These are phyloP conservation scores for Lactarius pseudohatsudake DNA, from an alignment of 768 basidiomycete genomes.

Conservation along the genomic window DNA sequence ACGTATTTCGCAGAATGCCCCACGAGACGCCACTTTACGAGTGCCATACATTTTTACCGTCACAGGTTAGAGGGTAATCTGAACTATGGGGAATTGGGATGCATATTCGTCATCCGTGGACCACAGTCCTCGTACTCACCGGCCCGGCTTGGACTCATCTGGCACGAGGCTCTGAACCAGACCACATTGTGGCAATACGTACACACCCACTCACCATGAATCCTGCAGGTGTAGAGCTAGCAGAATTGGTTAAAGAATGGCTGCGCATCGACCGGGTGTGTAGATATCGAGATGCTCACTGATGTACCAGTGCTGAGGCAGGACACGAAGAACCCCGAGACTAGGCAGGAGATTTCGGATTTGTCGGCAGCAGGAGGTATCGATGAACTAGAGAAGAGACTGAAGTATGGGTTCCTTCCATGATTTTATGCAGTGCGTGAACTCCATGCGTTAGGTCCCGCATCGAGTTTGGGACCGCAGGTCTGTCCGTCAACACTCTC, in stretches of 20 bases:
- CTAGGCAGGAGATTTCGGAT: constrained; percentile 48
- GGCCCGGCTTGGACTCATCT: constrained; percentile 1
- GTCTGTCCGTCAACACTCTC: constrained; percentile 38
- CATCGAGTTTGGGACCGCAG: constrained; percentile 88
- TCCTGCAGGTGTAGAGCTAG: constrained; percentile 31
- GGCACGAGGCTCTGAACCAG: too few species aligned
- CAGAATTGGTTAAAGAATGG: constrained; percentile 52
- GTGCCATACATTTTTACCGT: too few species aligned
- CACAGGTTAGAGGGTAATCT: too few species aligned
- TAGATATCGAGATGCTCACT: background rate
- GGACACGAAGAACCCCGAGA: constrained; percentile 46
- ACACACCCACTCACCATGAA: constrained; percentile 5
- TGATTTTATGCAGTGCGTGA: background rate
- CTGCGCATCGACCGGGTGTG: constrained; percentile 47
- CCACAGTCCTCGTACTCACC: background rate
- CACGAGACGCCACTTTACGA: too few species aligned
- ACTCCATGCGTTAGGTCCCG: constrained; percentile 48
- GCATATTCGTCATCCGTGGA: too few species aligned
- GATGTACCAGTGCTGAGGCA: background rate
- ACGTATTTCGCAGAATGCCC: too few species aligned
- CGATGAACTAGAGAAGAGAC: constrained; percentile 53
- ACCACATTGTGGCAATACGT: background rate
- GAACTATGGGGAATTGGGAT: too few species aligned
- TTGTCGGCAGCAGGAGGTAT: constrained; percentile 45
- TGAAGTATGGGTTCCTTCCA: constrained; percentile 43